phyloP scores from a whole-genome alignment of 108 stramenopile genomes.

The Cyclotella sp. region DNA sequence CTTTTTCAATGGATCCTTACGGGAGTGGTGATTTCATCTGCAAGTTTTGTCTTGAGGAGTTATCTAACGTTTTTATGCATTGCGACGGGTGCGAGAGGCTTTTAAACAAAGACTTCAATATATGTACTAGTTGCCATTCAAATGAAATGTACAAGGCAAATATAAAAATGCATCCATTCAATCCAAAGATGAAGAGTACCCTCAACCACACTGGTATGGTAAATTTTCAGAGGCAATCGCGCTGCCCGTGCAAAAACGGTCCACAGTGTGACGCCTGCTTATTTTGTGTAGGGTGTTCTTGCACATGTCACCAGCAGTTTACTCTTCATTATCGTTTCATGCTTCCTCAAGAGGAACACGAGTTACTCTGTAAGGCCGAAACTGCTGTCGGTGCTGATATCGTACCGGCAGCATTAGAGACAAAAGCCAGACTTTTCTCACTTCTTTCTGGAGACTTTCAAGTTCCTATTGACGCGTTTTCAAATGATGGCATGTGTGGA shows the following conservation, averaged over 20 bases:
- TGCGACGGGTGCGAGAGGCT: conserved; percentile 89
- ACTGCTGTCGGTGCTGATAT: conserved; percentile 34
- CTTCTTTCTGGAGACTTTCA: conserved; percentile 18
- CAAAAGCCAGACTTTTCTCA: conserved; percentile 43
- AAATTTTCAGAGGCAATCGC: conserved; percentile 17
- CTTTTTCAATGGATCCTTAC: conserved; percentile 55
- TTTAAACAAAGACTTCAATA: conserved; percentile 83
- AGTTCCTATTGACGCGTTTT: conserved; percentile 10
- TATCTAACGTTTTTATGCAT: conserved; percentile 88
- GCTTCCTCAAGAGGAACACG: conserved; percentile 44
- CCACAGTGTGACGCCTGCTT: conserved; percentile 56
- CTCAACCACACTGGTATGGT: conserved; percentile 67
- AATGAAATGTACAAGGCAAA: conserved; percentile 45
- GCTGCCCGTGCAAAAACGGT: conserved; percentile 80
- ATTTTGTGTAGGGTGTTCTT: conserved; percentile 74
- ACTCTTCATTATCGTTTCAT: conserved; percentile 72
- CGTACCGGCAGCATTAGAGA: conserved; percentile 29
- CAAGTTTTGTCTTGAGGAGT: conserved; percentile 72
- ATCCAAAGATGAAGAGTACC: conserved; percentile 51
- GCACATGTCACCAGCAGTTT: conserved; percentile 73
- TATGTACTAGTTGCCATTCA: conserved; percentile 75
- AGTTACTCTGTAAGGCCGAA: conserved; percentile 47
- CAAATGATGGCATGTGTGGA: conserved; percentile 1
- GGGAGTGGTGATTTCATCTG: conserved; percentile 75
- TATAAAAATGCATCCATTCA: conserved; percentile 65